Base-by-base conservation (phyloP, 306 rosid species). In the Acacia crassicarpa region DNA sequence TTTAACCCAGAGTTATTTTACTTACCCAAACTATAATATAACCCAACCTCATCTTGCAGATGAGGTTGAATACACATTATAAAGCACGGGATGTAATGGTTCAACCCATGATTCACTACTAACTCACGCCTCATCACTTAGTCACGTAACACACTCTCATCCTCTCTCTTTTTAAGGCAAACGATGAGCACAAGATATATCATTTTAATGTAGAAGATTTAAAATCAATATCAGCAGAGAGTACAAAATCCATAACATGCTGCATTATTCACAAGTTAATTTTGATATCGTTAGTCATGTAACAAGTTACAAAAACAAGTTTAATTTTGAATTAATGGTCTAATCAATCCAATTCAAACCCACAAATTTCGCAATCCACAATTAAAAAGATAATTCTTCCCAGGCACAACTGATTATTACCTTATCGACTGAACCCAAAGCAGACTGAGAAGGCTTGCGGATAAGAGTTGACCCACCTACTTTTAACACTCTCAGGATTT, bases 401-500 rank as follows among this genome's bases (percentile, higher is more conserved):
- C 30, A 33, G 19, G 79, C 48, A 81, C 62, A 78, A 44, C 38
- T 9, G 38, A 25, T 63, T 74, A 83, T 83, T 89, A 92, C 98
- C 88, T 84, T 88, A 68, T 92, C 88, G 53, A 53, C 59, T 82
- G 79, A 90, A 74, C 35, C 88, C 32, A 35, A 80, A 25, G 66
- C 80, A 74, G 87, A 78, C 74, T 91, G 89, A 84, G 84, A 88
- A 46, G 85, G 84, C 85, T 78, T 81, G 85, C 63, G 80, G 78
- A 92, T 65, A 59, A 91, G 81, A 74, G 87, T 72, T 70, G 88
- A 84, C 68, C 99, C 97, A 78, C 89, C 94, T 33, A 79, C 89
- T 88, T 90, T 91, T 78, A 95, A 72, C 65, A 90, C 97, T 86
- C 98, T 90, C 49, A 85, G 87, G 63, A 86, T 78, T 78, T 95